Evolutionary conservation across 768 basidiomycete species (phyloP).

Genomic region (Mycena latifolia): DNA sequence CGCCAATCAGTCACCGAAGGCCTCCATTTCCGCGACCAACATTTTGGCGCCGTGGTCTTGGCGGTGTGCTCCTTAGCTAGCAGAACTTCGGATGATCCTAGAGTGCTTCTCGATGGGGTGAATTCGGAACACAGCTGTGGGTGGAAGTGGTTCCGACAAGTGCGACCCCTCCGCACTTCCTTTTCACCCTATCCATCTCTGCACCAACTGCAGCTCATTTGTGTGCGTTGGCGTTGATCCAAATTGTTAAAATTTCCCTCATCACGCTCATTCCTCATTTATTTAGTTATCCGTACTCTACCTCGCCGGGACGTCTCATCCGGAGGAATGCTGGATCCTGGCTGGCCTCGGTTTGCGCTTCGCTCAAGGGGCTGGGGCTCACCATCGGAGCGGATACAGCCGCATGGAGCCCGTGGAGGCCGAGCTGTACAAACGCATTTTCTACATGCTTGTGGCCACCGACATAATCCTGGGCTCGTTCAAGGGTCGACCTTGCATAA

Average conservation of each 20-base stretch:
- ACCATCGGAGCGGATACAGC: slow-evolving; percentile 50
- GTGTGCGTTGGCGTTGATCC: slow-evolving; percentile 31
- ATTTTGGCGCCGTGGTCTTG: slow-evolving; percentile 71
- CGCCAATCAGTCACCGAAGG: slow-evolving; percentile 50
- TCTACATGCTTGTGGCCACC: slow-evolving; percentile 55
- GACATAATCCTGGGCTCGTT: slow-evolving; percentile 55
- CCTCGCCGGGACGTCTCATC: slow-evolving; percentile 48
- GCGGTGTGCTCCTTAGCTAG: slow-evolving; percentile 70
- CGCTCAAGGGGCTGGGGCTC: slow-evolving; percentile 72
- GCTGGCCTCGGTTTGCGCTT: slow-evolving; percentile 68
- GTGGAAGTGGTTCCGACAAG: slow-evolving; percentile 72
- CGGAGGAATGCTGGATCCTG: slow-evolving; percentile 67
- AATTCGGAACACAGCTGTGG: slow-evolving; percentile 59
- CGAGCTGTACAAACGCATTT: slow-evolving; percentile 71
- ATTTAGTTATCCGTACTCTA: slow-evolving; percentile 40
- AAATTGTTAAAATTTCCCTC: too few species aligned
- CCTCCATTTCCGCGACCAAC: slow-evolving; percentile 48
- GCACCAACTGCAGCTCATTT: slow-evolving; percentile 7
- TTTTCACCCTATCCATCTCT: background rate
- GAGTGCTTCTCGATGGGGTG: slow-evolving; percentile 49
- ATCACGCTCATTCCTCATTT: background rate
- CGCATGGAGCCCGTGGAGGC: slow-evolving; percentile 54
- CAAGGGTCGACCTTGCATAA: slow-evolving; percentile 72
- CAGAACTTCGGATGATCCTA: slow-evolving; percentile 53
- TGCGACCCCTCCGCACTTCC: slow-evolving; percentile 54